A percentile compares a stretch with the other conserved stretches of the same genome.
Conservation (phyloP, 2,329 filamentous ascomycete species). For the Verticillium albo-atrum region DNA sequence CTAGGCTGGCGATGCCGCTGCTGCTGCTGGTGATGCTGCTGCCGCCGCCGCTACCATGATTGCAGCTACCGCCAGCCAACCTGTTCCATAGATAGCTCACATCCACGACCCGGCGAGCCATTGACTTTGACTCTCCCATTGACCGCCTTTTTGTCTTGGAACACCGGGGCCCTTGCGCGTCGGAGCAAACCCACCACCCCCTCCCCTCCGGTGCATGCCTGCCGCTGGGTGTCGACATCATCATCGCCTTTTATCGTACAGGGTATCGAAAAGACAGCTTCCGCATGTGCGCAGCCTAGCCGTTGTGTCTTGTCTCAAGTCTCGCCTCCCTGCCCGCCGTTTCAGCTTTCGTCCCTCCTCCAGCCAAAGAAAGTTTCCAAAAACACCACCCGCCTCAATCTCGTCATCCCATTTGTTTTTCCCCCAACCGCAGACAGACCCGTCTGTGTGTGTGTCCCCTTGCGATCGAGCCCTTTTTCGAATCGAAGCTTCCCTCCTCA, state of each 20-base stretch:
- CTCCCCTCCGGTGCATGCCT: neutral
- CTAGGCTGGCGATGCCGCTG: neutral
- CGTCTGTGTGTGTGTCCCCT: neutral
- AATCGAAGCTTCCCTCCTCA: neutral
- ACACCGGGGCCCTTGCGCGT: neutral
- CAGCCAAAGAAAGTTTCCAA: neutral
- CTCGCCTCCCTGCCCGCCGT: neutral
- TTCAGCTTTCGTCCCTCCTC: neutral
- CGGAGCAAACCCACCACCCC: too few relatives aligned
- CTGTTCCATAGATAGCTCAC: too few relatives aligned
- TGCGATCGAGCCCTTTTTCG: neutral
- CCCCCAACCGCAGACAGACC: neutral
- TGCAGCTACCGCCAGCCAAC: too few relatives aligned
- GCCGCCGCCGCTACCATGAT: too few relatives aligned
- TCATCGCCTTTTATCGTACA: neutral
- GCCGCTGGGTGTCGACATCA: neutral
- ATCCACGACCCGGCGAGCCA: neutral
- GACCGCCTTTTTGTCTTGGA: neutral
- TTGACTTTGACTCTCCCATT: neutral
- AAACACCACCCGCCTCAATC: neutral
- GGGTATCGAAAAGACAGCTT: neutral
- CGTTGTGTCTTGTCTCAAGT: neutral
- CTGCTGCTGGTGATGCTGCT: neutral
- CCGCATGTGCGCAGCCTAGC: neutral
- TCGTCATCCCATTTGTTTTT: neutral